Conservation (phyloP, 192 early-diverging fungal genomes). For the Phycomyces nitens region DNA sequence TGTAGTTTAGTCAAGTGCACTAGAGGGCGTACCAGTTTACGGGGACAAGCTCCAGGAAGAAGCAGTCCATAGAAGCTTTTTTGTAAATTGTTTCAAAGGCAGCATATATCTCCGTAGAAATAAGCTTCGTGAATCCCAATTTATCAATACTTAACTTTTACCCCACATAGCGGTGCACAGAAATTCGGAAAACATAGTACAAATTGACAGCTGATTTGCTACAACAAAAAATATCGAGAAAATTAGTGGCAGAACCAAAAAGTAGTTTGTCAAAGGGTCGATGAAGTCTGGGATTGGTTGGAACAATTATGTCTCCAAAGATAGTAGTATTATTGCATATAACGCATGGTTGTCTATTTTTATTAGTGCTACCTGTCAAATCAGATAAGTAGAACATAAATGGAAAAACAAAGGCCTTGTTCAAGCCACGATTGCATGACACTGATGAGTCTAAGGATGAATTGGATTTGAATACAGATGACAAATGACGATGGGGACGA, state of each 20-base stretch:
- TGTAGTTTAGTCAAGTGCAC: constrained; percentile 77
- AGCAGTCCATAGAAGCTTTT: constrained; percentile 77
- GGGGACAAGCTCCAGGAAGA: constrained; percentile 92
- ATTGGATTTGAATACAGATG: neutral
- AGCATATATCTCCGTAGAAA: too few relatives aligned
- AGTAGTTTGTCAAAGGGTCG: neutral
- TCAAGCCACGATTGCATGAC: neutral
- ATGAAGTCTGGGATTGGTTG: neutral
- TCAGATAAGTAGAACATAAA: neutral
- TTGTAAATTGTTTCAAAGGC: constrained; percentile 86
- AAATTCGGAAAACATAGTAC: constrained; percentile 71
- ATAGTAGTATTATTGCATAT: neutral
- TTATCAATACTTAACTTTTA: neutral
- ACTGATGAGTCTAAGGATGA: constrained; percentile 1
- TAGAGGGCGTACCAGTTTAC: constrained; percentile 82
- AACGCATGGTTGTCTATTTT: neutral
- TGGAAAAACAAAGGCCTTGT: neutral
- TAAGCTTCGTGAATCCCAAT: too few relatives aligned
- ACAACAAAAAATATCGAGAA: constrained; percentile 74
- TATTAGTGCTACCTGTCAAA: neutral
- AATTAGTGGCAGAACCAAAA: constrained; percentile 9
- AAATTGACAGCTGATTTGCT: constrained; percentile 84
- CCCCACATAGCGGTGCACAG: constrained; percentile 50
- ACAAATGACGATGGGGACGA: constrained; percentile 4
- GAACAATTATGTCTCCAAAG: neutral